Conservation (phyloP, 1,284 basidiomycete genomes). For the Apiotrichum akiyoshidainum region DNA sequence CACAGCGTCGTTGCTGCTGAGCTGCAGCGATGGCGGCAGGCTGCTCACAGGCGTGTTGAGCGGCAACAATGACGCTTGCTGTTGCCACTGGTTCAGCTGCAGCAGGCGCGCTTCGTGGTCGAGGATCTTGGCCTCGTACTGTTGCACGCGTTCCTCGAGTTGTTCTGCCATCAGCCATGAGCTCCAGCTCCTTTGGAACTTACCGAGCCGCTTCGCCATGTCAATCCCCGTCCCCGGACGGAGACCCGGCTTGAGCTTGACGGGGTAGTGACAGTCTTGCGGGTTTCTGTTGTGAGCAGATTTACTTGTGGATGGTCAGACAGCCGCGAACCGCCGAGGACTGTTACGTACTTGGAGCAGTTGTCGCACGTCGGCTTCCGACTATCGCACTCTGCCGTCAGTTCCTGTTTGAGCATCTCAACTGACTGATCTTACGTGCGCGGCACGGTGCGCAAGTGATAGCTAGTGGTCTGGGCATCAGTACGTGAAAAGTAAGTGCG, state of each 20-base stretch:
- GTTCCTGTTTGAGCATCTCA: background rate
- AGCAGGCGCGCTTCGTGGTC: slow-evolving; percentile 38
- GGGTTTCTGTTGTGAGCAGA: slow-evolving; percentile 30
- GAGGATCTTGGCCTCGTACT: slow-evolving; percentile 32
- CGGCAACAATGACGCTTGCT: background rate
- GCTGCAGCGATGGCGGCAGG: background rate
- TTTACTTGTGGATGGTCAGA: too few relatives aligned
- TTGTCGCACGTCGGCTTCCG: slow-evolving; percentile 48
- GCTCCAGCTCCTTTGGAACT: slow-evolving; percentile 8
- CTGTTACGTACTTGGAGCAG: slow-evolving; percentile 38
- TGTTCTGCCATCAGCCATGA: slow-evolving; percentile 24
- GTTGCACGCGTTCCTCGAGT: slow-evolving; percentile 38
- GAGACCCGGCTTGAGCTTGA: slow-evolving; percentile 49
- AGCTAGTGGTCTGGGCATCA: slow-evolving; percentile 14
- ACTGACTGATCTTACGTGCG: slow-evolving; percentile 21
- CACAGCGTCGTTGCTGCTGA: background rate
- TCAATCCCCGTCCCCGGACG: slow-evolving; percentile 47
- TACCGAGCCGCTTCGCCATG: slow-evolving; percentile 45
- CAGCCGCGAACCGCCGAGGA: too few relatives aligned
- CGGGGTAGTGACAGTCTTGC: slow-evolving; percentile 42
- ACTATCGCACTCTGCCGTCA: slow-evolving; percentile 44
- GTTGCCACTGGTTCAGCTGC: slow-evolving; percentile 19
- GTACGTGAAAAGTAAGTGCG: background rate
- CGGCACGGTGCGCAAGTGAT: slow-evolving; percentile 24
- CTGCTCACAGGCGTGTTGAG: slow-evolving; percentile 1